A percentile compares a stretch with the other conserved stretches of the same genome.
These are phyloP conservation scores for Phytopythium cucurbitacearum DNA, from an alignment of 352 stramenopile genomes.

Conservation along the genomic window DNA sequence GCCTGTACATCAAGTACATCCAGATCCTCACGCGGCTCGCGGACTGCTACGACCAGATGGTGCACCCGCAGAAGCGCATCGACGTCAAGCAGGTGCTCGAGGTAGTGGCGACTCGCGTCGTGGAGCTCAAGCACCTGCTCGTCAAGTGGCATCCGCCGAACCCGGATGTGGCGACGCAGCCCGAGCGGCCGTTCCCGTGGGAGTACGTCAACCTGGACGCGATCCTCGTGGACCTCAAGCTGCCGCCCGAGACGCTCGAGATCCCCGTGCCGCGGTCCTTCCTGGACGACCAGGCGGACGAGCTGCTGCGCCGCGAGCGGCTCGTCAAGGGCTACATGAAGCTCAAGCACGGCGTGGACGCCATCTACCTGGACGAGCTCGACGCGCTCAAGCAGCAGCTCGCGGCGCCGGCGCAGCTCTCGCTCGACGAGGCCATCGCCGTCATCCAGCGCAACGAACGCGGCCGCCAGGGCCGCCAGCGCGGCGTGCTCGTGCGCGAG, in stretches of 20 bases:
- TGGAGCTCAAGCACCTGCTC: conserved; percentile 89
- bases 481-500: conserved; percentile 79
- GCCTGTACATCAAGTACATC: conserved; percentile 94
- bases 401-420: conserved; percentile 23
- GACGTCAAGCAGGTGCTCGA: conserved; percentile 92
- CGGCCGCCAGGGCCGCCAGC: conserved; percentile 83
- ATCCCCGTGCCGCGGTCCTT: conserved; percentile 88
- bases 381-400: conserved; percentile 23
- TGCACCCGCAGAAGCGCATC: conserved; percentile 94
- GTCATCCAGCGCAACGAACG: conserved; percentile 90
- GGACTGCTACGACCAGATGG: conserved; percentile 91
- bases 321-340: conserved; percentile 89
- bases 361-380: conserved; percentile 42
- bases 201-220: conserved; percentile 93
- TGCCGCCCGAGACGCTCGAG: conserved; percentile 89
- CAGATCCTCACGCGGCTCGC: conserved; percentile 90
- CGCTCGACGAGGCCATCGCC: conserved; percentile 79
- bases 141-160: conserved; percentile 95
- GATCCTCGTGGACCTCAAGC: conserved; percentile 91
- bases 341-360: conserved; percentile 82
- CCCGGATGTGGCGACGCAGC: conserved; percentile 70
- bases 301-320: conserved; percentile 65
- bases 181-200: conserved; percentile 90
- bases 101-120: conserved; percentile 84
- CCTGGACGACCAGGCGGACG: conserved; percentile 71